phyloP scores from a whole-genome alignment of 495 filamentous ascomycete species.

The Aspergillus biplanus region DNA sequence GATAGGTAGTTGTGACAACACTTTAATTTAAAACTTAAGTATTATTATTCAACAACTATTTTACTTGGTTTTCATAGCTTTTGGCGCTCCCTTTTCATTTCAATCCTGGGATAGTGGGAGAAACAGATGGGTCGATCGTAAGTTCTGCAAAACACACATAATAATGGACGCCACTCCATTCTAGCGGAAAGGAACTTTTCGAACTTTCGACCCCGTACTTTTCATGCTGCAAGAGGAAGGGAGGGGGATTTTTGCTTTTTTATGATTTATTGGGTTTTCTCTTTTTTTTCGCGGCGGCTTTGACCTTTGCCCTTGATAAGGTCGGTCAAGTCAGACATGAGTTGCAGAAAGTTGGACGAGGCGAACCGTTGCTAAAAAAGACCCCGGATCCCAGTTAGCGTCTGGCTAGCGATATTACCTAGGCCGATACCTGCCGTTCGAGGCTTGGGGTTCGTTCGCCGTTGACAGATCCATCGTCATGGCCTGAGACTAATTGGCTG shows the following conservation, averaged over 20 bases:
- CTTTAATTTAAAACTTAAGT: conserved; percentile 2
- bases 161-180: neutral
- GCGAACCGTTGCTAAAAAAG: conserved; percentile 27
- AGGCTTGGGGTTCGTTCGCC: conserved; percentile 33
- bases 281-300: neutral
- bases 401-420: conserved; percentile 24
- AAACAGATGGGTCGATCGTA: conserved; percentile 2
- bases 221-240: neutral
- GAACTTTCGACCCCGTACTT: neutral
- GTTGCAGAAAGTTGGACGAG: conserved; percentile 26
- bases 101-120: neutral
- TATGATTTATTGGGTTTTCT: conserved; percentile 7
- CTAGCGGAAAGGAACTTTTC: neutral
- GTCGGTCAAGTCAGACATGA: conserved; percentile 17
- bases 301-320: conserved; percentile 17
- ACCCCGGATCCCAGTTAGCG: conserved; percentile 31
- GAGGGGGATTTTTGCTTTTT: neutral
- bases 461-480: conserved; percentile 32
- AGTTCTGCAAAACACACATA: neutral
- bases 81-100: neutral
- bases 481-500: conserved; percentile 28
- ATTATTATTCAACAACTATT: neutral
- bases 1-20: neutral
- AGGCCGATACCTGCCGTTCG: conserved; percentile 29
- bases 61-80: neutral